phyloP scores from a whole-genome alignment of 345 rosid genomes.

The Corchorus olitorius region DNA sequence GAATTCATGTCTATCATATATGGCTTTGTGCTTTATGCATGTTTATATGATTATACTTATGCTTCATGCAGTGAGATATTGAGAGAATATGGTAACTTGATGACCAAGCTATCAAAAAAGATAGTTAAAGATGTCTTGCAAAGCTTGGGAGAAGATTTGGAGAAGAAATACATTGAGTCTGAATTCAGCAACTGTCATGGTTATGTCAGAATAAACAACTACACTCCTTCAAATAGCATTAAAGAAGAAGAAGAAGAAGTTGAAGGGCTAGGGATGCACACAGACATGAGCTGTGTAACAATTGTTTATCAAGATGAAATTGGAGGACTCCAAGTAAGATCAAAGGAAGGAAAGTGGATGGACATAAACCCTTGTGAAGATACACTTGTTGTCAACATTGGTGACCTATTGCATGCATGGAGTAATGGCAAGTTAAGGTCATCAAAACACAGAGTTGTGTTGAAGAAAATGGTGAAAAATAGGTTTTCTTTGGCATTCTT shows the following conservation, averaged over 20 bases:
- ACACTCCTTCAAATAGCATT: conserved; percentile 30
- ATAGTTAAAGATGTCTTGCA: conserved; percentile 29
- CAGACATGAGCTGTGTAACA: conserved; percentile 51
- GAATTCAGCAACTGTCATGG: conserved; percentile 45
- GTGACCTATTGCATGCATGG: conserved; percentile 52
- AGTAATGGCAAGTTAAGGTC: conserved; percentile 43
- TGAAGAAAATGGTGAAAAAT: conserved; percentile 23
- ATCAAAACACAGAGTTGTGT: conserved; percentile 42
- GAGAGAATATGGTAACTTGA: conserved; percentile 38
- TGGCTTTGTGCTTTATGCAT: neutral
- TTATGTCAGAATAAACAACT: conserved; percentile 42
- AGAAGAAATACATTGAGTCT: conserved; percentile 27
- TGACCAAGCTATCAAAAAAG: conserved; percentile 36
- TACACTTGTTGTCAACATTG: conserved; percentile 44
- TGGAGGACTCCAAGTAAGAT: conserved; percentile 46
- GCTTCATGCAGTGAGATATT: conserved; percentile 23
- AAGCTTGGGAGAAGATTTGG: conserved; percentile 31
- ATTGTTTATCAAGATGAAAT: conserved; percentile 41
- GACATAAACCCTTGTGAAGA: conserved; percentile 40
- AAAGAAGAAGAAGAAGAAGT: conserved; percentile 21
- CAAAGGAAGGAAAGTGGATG: conserved; percentile 47
- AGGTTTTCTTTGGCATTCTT: conserved; percentile 44
- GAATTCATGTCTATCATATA: no score
- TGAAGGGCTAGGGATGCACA: conserved; percentile 52
- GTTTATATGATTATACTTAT: neutral